phyloP scores from a whole-genome alignment of 2,329 filamentous ascomycete species.

The Orbilia blumenaviensis region DNA sequence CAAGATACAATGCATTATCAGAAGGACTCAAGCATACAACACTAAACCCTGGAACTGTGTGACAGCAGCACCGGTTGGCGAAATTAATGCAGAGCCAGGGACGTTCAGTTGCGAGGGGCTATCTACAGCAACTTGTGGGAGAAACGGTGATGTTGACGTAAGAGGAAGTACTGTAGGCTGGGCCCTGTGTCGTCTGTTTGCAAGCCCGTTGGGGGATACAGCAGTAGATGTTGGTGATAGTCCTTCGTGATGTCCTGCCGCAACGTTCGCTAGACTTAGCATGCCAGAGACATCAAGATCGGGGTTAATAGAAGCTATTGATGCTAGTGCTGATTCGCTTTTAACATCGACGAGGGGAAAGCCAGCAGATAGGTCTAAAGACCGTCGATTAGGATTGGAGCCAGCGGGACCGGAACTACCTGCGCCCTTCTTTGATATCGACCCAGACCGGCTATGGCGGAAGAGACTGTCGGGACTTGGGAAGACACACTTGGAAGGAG shows the following conservation, averaged over 20 bases:
- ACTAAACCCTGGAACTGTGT: constrained; percentile 56
- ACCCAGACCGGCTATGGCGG: constrained; percentile 57
- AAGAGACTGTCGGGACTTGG: constrained; percentile 52
- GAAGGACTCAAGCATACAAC: constrained; percentile 47
- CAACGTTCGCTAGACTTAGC: constrained; percentile 50
- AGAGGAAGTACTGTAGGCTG: constrained; percentile 46
- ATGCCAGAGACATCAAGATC: constrained; percentile 53
- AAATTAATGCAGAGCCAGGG: constrained; percentile 45
- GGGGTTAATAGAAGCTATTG: constrained; percentile 47
- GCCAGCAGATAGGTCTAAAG: constrained; percentile 47
- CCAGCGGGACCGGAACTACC: constrained; percentile 19
- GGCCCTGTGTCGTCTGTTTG: constrained; percentile 39
- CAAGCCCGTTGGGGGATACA: constrained; percentile 50
- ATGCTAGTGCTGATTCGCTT: constrained; percentile 30
- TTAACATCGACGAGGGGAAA: constrained; percentile 47
- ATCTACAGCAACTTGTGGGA: constrained; percentile 29
- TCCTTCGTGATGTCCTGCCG: constrained; percentile 51
- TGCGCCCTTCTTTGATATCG: constrained; percentile 50
- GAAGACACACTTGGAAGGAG: constrained; percentile 42
- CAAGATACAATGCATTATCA: neutral
- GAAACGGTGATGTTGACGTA: constrained; percentile 34
- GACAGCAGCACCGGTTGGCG: constrained; percentile 54
- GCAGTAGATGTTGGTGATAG: constrained; percentile 48
- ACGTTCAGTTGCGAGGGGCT: constrained; percentile 47
- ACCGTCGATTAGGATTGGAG: constrained; percentile 43